Evolutionary conservation across 208 protist species (phyloP).

Genomic region (Balamuthia mandrillaris): DNA sequence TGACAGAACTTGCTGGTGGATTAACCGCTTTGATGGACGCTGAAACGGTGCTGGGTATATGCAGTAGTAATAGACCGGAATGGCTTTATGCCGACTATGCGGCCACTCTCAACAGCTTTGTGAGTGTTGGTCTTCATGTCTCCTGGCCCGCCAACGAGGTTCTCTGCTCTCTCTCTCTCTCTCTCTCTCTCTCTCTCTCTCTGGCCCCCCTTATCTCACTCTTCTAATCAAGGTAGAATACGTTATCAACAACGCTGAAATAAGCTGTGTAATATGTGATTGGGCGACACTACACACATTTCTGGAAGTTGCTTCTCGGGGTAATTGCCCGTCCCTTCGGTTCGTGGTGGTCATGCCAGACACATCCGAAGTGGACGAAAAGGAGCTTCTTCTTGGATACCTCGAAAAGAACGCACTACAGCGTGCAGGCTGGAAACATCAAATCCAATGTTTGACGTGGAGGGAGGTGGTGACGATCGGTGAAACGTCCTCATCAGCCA

Average conservation of each 20-base stretch:
- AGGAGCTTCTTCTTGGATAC: too few relatives aligned
- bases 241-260: conserved; percentile 15
- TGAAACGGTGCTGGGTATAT: conserved; percentile 6
- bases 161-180: background rate
- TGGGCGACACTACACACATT: background rate
- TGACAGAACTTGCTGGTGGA: background rate
- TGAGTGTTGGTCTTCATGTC: conserved; percentile 28
- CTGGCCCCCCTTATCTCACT: background rate
- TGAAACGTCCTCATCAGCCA: too few relatives aligned
- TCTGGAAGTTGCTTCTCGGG: background rate
- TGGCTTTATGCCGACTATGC: conserved; percentile 45
- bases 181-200: background rate
- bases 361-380: too few relatives aligned
- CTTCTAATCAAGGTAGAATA: background rate
- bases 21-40: background rate
- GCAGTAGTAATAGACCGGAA: conserved; percentile 20
- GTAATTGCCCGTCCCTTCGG: background rate
- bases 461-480: too few relatives aligned
- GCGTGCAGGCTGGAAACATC: background rate
- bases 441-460: too few relatives aligned
- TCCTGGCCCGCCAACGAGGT: background rate
- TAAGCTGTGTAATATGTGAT: background rate
- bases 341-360: background rate
- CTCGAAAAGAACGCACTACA: too few relatives aligned
- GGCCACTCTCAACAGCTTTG: background rate